Percentiles rank a stretch among this genome's conserved stretches.
Evolutionary conservation across 495 filamentous ascomycete genomes (phyloP).

Genomic region (Aspergillus cristatus): DNA sequence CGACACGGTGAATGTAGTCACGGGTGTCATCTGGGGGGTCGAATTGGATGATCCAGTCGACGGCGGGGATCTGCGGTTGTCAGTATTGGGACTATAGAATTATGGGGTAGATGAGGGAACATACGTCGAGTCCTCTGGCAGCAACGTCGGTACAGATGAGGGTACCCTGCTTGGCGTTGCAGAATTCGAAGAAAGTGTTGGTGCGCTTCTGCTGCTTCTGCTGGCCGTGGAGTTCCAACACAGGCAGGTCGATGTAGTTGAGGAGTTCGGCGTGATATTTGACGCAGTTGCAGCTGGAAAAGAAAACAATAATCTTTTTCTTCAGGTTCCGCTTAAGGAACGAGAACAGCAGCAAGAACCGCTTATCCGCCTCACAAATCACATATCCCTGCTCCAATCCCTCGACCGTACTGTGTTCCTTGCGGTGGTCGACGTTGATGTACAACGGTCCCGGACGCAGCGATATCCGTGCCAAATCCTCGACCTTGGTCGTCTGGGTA

Average conservation of each 20-base stretch:
- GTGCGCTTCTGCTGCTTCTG: conserved; percentile 97
- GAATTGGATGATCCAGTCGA: conserved; percentile 95
- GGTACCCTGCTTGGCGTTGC: conserved; percentile 82
- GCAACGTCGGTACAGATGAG: conserved; percentile 96
- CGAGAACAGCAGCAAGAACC: conserved; percentile 89
- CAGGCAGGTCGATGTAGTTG: conserved; percentile 92
- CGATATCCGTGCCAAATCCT: conserved; percentile 90
- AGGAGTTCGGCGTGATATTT: conserved; percentile 91
- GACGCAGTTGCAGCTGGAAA: conserved; percentile 86
- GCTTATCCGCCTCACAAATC: conserved; percentile 82
- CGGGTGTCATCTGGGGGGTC: conserved; percentile 87
- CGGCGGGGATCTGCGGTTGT: conserved; percentile 61
- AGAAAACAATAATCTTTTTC: conserved; percentile 98
- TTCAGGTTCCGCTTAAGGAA: conserved; percentile 85
- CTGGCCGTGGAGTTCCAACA: conserved; percentile 71
- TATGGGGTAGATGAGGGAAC: conserved; percentile 12
- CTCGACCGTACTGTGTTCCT: conserved; percentile 78
- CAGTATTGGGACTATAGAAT: conserved; percentile 4
- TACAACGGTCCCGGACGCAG: conserved; percentile 86
- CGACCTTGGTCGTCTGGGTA: conserved; percentile 96
- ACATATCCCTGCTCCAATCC: conserved; percentile 95
- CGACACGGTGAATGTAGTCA: conserved; percentile 95
- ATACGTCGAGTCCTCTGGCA: conserved; percentile 79
- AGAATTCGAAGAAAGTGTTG: conserved; percentile 97
- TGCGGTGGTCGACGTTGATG: conserved; percentile 80